phyloP scores from a whole-genome alignment of 805 yeast species.

The Kregervanrija pseudodelftensis region DNA sequence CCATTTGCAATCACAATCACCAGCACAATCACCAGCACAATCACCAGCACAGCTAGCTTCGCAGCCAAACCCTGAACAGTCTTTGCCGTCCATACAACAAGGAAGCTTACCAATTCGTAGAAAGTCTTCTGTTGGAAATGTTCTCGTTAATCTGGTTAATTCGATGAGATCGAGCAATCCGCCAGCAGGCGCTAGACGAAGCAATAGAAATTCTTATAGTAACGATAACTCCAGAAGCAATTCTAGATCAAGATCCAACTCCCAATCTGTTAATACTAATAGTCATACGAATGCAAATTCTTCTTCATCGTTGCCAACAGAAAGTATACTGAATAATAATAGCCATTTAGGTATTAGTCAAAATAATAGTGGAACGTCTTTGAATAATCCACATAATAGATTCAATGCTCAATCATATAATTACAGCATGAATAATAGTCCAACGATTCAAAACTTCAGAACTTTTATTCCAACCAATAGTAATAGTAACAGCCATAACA shows the following conservation, averaged over 20 bases:
- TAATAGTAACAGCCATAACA: no score
- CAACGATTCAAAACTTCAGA: conserved; percentile 22
- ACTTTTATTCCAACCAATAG: no score
- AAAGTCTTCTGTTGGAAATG: conserved; percentile 24
- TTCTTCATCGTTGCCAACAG: conserved; percentile 1
- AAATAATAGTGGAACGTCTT: not conserved
- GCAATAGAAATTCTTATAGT: not conserved
- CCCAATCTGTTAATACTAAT: conserved; percentile 3
- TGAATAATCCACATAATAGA: conserved; percentile 16
- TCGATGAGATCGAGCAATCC: conserved; percentile 17
- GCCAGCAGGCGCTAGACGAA: not conserved
- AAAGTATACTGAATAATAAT: not conserved
- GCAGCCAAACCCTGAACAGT: not conserved
- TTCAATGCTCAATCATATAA: conserved; percentile 23
- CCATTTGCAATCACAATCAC: not conserved
- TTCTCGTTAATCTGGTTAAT: conserved; percentile 20
- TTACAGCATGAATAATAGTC: conserved; percentile 22
- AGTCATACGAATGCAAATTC: conserved; percentile 2
- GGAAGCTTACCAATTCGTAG: conserved; percentile 5
- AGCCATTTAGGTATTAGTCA: not conserved
- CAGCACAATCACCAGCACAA: no score
- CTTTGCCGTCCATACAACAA: conserved; percentile 3
- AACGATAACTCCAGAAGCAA: not conserved
- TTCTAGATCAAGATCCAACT: conserved; percentile 6
- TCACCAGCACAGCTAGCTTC: not conserved